Evolutionary conservation across 2,329 filamentous ascomycete genomes (phyloP).

Genomic region (Allantophomopsis cytisporea): DNA sequence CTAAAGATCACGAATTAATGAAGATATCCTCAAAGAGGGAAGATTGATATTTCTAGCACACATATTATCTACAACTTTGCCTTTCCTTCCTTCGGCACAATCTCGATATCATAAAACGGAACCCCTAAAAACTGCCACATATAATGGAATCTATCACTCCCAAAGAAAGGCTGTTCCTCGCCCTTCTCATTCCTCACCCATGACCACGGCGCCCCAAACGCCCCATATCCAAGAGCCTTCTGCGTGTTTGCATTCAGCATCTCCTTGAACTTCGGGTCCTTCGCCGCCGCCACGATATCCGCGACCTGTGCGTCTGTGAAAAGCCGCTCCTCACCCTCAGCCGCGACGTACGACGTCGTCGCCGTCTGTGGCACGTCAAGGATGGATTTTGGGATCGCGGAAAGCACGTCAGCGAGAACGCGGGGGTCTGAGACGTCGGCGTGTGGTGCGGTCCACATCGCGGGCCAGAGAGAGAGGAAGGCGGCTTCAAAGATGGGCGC

Average conservation of each 20-base stretch:
- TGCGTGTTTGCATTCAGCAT: conserved; percentile 44
- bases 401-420: conserved; percentile 29
- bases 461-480: conserved; percentile 40
- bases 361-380: conserved; percentile 23
- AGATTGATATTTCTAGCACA: too few relatives aligned
- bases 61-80: too few relatives aligned
- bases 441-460: conserved; percentile 48
- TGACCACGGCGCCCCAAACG: conserved; percentile 68
- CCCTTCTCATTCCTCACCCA: conserved; percentile 48
- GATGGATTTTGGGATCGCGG: too few relatives aligned
- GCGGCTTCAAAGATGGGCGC: conserved; percentile 32
- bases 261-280: conserved; percentile 33
- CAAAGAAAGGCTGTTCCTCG: conserved; percentile 57
- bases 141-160: conserved; percentile 60
- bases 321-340: conserved; percentile 33
- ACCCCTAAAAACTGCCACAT: conserved; percentile 55
- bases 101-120: conserved; percentile 38
- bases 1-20: too few relatives aligned
- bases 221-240: conserved; percentile 47
- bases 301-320: conserved; percentile 38
- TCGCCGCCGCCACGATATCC: conserved; percentile 38
- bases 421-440: conserved; percentile 44
- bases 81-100: conserved; percentile 18
- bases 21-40: too few relatives aligned
- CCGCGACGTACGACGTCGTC: conserved; percentile 31